phyloP scores from a whole-genome alignment of 768 basidiomycete genomes.

The Lentinula sp. region DNA sequence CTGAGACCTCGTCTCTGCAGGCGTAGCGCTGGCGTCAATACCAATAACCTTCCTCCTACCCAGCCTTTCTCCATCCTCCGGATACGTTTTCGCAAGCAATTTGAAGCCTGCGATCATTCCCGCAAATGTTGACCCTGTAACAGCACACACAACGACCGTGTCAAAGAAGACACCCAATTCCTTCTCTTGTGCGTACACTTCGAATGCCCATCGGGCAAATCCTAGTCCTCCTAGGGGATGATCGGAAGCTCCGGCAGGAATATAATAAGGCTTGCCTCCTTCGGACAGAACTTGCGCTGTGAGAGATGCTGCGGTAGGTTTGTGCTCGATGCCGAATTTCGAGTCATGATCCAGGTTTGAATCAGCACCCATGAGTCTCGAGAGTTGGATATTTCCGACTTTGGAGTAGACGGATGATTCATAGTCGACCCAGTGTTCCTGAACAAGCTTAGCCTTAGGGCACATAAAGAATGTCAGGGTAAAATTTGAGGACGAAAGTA shows the following conservation, averaged over 20 bases:
- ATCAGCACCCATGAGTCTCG: slow-evolving; percentile 19
- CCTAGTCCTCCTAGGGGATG: slow-evolving; percentile 19
- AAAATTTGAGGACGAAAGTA: background rate
- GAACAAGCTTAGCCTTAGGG: slow-evolving; percentile 16
- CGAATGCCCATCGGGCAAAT: slow-evolving; percentile 18
- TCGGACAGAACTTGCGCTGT: slow-evolving; percentile 10
- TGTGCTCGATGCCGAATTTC: slow-evolving; percentile 18
- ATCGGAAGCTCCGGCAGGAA: slow-evolving; percentile 18
- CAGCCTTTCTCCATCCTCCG: background rate
- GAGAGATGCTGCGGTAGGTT: slow-evolving; percentile 13
- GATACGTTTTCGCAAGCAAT: slow-evolving; percentile 11
- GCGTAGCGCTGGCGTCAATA: slow-evolving; percentile 18
- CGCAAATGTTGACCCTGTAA: slow-evolving; percentile 17
- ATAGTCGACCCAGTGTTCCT: slow-evolving; percentile 20
- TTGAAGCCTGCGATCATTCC: slow-evolving; percentile 20
- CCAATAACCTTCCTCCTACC: slow-evolving; percentile 12
- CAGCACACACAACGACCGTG: slow-evolving; percentile 16
- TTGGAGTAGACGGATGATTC: slow-evolving; percentile 13
- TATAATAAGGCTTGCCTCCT: slow-evolving; percentile 18
- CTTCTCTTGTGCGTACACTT: slow-evolving; percentile 15
- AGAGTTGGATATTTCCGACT: slow-evolving; percentile 18
- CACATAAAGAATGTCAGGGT: too few relatives aligned
- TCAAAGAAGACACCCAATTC: slow-evolving; percentile 18
- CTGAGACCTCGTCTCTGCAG: slow-evolving; percentile 14
- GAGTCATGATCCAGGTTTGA: slow-evolving; percentile 12